A percentile compares a stretch with the other conserved stretches of the same genome.
phyloP scores from a whole-genome alignment of 2,329 filamentous ascomycete species.

The Lasiodiplodia sp. region DNA sequence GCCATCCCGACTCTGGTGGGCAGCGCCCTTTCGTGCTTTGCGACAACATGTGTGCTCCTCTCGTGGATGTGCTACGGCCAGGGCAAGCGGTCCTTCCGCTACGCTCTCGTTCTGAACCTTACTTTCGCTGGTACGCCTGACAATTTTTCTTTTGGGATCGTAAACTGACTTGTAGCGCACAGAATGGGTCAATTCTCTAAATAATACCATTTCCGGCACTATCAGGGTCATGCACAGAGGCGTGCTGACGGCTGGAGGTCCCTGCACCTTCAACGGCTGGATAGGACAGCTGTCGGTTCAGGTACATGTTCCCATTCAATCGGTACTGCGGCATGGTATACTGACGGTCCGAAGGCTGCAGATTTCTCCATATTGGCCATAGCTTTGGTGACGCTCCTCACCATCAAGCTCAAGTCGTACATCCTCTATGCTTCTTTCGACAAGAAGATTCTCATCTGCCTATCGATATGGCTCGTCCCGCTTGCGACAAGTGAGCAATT shows the following conservation, averaged over 20 bases:
- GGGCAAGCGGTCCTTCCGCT: constrained; percentile 36
- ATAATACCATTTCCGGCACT: constrained; percentile 54
- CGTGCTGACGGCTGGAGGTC: constrained; percentile 40
- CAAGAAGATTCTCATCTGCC: constrained; percentile 46
- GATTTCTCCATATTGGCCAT: constrained; percentile 56
- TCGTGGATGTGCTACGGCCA: constrained; percentile 35
- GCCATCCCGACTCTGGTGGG: constrained; percentile 36
- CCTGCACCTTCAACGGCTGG: constrained; percentile 55
- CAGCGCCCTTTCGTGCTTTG: constrained; percentile 36
- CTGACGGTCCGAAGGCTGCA: constrained; percentile 35
- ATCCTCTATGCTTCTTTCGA: constrained; percentile 41
- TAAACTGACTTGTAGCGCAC: constrained; percentile 36
- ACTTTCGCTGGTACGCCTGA: constrained; percentile 35
- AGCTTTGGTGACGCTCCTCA: constrained; percentile 52
- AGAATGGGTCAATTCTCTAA: constrained; percentile 54
- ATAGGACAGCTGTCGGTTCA: constrained; percentile 57
- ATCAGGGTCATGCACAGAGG: constrained; percentile 41
- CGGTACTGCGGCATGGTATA: background rate
- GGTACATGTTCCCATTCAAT: constrained; percentile 35
- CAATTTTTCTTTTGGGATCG: background rate
- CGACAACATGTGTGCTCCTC: constrained; percentile 34
- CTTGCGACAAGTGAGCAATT: constrained; percentile 44
- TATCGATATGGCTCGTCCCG: constrained; percentile 52
- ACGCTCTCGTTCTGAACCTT: constrained; percentile 39
- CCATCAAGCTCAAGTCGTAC: constrained; percentile 47